phyloP scores from a whole-genome alignment of 1,139 yeast genomes.

The Taphrina sp. region DNA sequence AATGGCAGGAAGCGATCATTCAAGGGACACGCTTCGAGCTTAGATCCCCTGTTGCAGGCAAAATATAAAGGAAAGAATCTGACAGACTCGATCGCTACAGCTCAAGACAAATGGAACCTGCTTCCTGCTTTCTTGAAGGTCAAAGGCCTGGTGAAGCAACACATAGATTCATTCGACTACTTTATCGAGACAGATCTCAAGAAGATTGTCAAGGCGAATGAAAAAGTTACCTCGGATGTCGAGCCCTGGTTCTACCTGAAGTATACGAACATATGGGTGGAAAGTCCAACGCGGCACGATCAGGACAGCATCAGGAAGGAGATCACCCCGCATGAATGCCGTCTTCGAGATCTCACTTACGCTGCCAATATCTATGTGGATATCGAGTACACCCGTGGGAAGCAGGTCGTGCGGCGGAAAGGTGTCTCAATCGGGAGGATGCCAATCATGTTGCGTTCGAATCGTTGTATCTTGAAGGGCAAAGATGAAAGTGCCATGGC shows the following conservation, averaged over 20 bases:
- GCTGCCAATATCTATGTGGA: constrained; percentile 96
- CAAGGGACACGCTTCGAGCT: constrained; percentile 40
- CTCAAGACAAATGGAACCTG: constrained; percentile 88
- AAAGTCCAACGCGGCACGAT: constrained; percentile 55
- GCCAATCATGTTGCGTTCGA: constrained; percentile 96
- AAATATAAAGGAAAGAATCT: constrained; percentile 79
- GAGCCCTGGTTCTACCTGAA: constrained; percentile 95
- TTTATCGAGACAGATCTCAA: constrained; percentile 91
- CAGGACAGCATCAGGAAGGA: constrained; percentile 45
- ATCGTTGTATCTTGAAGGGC: constrained; percentile 81
- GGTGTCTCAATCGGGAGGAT: constrained; percentile 93
- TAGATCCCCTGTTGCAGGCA: constrained; percentile 74
- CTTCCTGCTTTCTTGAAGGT: constrained; percentile 93
- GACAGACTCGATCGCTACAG: constrained; percentile 85
- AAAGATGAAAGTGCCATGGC: constrained; percentile 85
- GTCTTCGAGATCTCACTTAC: constrained; percentile 89
- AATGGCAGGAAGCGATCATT: constrained; percentile 4
- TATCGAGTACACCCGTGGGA: constrained; percentile 92
- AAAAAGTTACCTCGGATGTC: constrained; percentile 83
- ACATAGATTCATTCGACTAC: constrained; percentile 91
- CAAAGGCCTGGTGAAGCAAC: constrained; percentile 95
- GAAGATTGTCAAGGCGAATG: constrained; percentile 88
- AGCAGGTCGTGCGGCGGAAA: constrained; percentile 82
- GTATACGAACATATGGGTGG: constrained; percentile 88
- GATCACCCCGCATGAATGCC: constrained; percentile 92